A percentile compares a stretch with the other conserved stretches of the same genome.
phyloP scores from a whole-genome alignment of 2,329 filamentous ascomycete genomes.

The Monilinia fructigena region DNA sequence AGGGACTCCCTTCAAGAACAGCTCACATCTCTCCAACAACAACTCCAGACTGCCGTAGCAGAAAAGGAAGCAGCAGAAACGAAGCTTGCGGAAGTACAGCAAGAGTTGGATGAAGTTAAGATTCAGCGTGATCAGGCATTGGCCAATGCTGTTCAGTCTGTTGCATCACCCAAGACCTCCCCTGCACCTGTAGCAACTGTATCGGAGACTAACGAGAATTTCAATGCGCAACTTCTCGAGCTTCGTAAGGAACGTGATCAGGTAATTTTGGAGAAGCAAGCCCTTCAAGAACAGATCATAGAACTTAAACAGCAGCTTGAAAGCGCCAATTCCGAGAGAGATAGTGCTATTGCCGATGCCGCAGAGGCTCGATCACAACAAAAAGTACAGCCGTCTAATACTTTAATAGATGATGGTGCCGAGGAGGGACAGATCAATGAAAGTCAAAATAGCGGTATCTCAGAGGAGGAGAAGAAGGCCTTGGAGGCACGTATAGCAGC shows the following conservation, averaged over 20 bases:
- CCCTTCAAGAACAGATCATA: constrained; percentile 62
- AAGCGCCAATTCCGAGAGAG: constrained; percentile 60
- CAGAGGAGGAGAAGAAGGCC: constrained; percentile 58
- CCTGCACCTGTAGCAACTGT: constrained; percentile 46
- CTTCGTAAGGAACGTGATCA: constrained; percentile 62
- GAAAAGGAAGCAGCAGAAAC: constrained; percentile 40
- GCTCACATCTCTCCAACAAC: constrained; percentile 46
- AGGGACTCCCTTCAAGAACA: constrained; percentile 44
- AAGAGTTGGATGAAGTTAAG: constrained; percentile 46
- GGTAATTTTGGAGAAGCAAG: constrained; percentile 65
- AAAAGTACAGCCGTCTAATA: constrained; percentile 35
- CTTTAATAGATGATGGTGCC: constrained; percentile 48
- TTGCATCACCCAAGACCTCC: constrained; percentile 36
- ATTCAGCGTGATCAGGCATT: constrained; percentile 48
- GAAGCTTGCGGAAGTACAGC: constrained; percentile 39
- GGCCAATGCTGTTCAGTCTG: constrained; percentile 30
- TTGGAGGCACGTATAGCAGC: constrained; percentile 62
- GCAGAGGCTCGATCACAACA: constrained; percentile 47
- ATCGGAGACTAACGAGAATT: constrained; percentile 51
- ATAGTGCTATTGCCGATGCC: constrained; percentile 45
- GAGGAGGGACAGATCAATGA: constrained; percentile 57
- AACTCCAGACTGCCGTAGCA: constrained; percentile 47
- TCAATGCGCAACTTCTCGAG: constrained; percentile 51
- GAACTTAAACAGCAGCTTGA: constrained; percentile 59
- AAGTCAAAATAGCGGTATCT: constrained; percentile 40